Base-by-base conservation (phyloP, 257 asterid species). In the Solanum boliviense region DNA sequence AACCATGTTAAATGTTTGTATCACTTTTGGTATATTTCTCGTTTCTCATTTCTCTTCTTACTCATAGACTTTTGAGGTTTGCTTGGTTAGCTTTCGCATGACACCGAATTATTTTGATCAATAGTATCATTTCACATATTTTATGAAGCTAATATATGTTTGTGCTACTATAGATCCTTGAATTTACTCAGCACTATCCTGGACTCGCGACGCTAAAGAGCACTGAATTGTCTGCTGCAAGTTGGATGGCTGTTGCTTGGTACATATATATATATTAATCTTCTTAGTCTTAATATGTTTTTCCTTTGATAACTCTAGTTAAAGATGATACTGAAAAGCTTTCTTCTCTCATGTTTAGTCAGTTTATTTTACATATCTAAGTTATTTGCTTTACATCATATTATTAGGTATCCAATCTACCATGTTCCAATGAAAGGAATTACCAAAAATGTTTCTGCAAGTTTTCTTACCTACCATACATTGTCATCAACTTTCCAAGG, bases 231-330 rank as follows among this genome's bases (percentile, higher is more conserved):
- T 95, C 98, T 65, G 98, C 99, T 2, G 98, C 99, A 32, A 94
- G 98, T 91, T 96, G 99, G 99, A 93, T 96, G 96, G 96, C 99
- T 0, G 89, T 95, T 76, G 95, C 96, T 48, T 96, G 99, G 99
- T 95, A 90, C 52, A 92, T 84, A 27, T 68, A 25, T 32, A 34
- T 68, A 27, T 68, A 13, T 41, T 79, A 2, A 27, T 79, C 65
- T 79, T 79, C 29, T 18, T 79, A 79, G 36, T 27, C 38, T 79
- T 73, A 16, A 81, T 46, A 18, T 9, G 18, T 46, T 82, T 84
- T 18, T 52, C 85, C 87, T 21, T 84, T 16, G n/a, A 67, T 8
- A 25, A 20, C 5, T 20, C 44, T 83, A 20, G 35, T 7, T 31
- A 29, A 31, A 83, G 7, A 56, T 65, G 52, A 36, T 84, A 58